Evolutionary conservation across 2,329 filamentous ascomycete species (phyloP).

Genomic region (Nannizzia gypsea): DNA sequence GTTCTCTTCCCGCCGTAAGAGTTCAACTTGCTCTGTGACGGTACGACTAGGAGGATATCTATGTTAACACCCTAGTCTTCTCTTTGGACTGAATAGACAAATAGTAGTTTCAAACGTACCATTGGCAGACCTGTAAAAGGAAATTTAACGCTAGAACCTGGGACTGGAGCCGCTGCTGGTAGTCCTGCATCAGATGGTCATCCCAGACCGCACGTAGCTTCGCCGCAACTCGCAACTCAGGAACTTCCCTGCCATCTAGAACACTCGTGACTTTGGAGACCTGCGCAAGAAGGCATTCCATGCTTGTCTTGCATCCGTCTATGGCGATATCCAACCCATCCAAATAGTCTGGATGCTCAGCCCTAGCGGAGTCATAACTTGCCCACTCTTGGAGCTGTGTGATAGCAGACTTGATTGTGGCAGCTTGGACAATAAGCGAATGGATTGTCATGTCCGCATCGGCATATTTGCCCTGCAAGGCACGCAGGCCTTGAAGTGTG

Average conservation of each 20-base stretch:
- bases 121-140: constrained; percentile 30
- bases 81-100: background rate
- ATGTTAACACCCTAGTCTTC: background rate
- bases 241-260: constrained; percentile 12
- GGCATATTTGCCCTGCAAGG: constrained; percentile 25
- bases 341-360: constrained; percentile 20
- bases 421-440: constrained; percentile 27
- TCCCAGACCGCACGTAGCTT: constrained; percentile 27
- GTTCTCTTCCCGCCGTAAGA: constrained; percentile 24
- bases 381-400: constrained; percentile 28
- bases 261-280: constrained; percentile 21
- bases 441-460: constrained; percentile 30
- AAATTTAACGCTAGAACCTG: constrained; percentile 30
- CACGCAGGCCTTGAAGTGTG: constrained; percentile 23
- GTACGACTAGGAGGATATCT: constrained; percentile 19
- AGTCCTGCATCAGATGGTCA: constrained; percentile 26
- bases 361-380: constrained; percentile 17
- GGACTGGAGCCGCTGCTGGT: constrained; percentile 26
- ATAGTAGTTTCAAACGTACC: constrained; percentile 17
- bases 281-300: constrained; percentile 27
- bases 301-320: constrained; percentile 26
- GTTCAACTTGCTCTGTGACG: constrained; percentile 25
- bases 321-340: constrained; percentile 25
- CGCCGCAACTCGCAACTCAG: constrained; percentile 18
- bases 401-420: constrained; percentile 27